Evolutionary conservation across 1,284 basidiomycete species (phyloP).

Genomic region (Ustilago curta): DNA sequence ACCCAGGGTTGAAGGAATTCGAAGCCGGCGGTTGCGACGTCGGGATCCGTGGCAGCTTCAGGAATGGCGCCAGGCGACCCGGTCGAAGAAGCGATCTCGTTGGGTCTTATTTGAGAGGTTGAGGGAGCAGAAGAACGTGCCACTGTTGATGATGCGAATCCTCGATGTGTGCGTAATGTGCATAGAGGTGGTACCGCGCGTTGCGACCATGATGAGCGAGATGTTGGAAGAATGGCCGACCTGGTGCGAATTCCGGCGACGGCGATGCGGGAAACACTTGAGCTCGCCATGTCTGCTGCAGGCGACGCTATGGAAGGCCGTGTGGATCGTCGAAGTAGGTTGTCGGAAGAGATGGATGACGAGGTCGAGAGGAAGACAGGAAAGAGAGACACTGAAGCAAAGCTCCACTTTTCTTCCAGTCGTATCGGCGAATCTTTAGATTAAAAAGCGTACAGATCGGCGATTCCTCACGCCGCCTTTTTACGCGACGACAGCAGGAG

Average conservation of each 20-base stretch:
- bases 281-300: conserved; percentile 18
- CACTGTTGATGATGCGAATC: conserved; percentile 26
- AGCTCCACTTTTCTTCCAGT: conserved; percentile 31
- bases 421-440: conserved; percentile 15
- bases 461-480: conserved; percentile 22
- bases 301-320: neutral
- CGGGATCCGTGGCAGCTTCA: conserved; percentile 10
- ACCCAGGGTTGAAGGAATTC: conserved; percentile 50
- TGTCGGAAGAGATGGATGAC: neutral
- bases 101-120: conserved; percentile 1
- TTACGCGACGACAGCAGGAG: conserved; percentile 31
- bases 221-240: conserved; percentile 9
- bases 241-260: conserved; percentile 23
- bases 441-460: neutral
- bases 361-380: neutral
- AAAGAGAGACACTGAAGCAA: too few species aligned
- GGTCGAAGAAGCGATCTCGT: neutral
- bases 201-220: conserved; percentile 5
- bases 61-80: conserved; percentile 7
- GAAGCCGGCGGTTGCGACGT: conserved; percentile 34
- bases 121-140: conserved; percentile 4
- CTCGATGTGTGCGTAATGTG: conserved; percentile 7
- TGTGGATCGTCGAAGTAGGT: neutral
- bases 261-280: conserved; percentile 17
- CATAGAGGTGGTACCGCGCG: neutral